Evolutionary conservation across 176 grass and related monocot genomes (phyloP).

Genomic region (Pharus latifolius): DNA sequence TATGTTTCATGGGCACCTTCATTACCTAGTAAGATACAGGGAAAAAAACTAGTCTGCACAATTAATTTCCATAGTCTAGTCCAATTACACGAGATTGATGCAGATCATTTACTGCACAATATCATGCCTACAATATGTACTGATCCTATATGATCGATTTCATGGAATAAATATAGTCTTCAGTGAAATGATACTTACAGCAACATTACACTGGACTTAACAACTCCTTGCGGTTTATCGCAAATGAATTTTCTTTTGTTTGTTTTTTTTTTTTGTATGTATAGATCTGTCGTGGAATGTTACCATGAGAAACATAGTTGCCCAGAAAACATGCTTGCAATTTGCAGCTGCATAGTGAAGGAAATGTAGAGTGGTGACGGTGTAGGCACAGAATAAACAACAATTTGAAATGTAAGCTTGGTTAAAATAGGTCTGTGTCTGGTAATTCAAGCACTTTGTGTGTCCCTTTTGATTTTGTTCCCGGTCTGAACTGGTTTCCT

Average conservation of each 20-base stretch:
- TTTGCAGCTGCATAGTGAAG: background rate
- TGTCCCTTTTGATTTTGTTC: slow-evolving; percentile 64
- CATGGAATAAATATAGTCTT: background rate
- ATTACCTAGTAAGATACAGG: background rate
- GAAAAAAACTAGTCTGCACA: background rate
- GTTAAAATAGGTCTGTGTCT: slow-evolving; percentile 67
- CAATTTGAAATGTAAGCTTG: background rate
- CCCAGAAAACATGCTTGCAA: background rate
- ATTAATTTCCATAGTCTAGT: too few species aligned
- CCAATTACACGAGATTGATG: too few species aligned
- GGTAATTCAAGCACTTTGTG: slow-evolving; percentile 88
- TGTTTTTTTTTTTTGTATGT: background rate
- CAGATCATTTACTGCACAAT: too few species aligned
- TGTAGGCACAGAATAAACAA: background rate
- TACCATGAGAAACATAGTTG: background rate
- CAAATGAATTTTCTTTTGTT: background rate
- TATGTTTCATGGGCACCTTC: slow-evolving; percentile 6
- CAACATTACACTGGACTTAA: background rate
- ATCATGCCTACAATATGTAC: too few species aligned
- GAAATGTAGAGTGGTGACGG: background rate
- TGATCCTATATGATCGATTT: too few species aligned
- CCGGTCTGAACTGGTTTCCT: slow-evolving; percentile 82
- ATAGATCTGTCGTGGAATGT: background rate
- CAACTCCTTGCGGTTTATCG: too few species aligned
- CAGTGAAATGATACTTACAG: background rate